Percentiles rank a stretch among this genome's conserved stretches.
These are phyloP conservation scores for Beauveria asiatica DNA, from an alignment of 2,329 filamentous ascomycete species.

Conservation along the genomic window DNA sequence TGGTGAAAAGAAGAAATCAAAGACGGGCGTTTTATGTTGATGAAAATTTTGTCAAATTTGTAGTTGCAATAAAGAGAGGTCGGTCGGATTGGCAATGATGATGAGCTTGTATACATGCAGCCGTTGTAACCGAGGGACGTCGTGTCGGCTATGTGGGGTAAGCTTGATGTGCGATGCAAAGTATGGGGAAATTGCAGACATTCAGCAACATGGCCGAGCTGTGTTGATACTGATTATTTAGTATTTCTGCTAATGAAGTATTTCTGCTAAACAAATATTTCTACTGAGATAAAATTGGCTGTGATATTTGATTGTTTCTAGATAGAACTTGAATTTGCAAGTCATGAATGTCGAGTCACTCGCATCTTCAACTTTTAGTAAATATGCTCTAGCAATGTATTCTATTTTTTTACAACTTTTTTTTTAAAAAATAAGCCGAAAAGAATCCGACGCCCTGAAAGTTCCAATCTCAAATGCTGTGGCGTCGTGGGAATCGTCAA, in stretches of 20 bases:
- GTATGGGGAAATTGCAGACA: no score
- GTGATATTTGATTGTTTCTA: background rate
- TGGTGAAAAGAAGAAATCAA: no score
- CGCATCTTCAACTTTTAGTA: no score
- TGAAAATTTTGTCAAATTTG: background rate
- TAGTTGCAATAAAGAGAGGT: background rate
- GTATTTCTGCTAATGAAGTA: no score
- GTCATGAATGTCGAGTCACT: no score
- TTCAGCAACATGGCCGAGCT: no score
- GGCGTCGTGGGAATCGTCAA: slow-evolving; percentile 11
- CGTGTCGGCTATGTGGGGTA: slow-evolving; percentile 9
- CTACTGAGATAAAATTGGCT: background rate
- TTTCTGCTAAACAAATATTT: no score
- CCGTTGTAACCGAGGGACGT: slow-evolving; percentile 4
- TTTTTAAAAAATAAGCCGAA: background rate
- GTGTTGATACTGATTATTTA: no score
- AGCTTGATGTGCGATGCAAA: background rate
- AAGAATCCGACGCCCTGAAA: slow-evolving; percentile 1
- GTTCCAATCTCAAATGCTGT: slow-evolving; percentile 8
- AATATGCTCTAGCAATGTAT: background rate
- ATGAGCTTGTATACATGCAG: background rate
- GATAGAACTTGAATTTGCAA: no score
- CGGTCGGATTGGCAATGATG: background rate
- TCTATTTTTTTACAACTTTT: background rate
- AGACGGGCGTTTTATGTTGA: background rate